These are phyloP conservation scores for Zygoascus sp. DNA, from an alignment of 1,139 yeast genomes.

Conservation along the genomic window DNA sequence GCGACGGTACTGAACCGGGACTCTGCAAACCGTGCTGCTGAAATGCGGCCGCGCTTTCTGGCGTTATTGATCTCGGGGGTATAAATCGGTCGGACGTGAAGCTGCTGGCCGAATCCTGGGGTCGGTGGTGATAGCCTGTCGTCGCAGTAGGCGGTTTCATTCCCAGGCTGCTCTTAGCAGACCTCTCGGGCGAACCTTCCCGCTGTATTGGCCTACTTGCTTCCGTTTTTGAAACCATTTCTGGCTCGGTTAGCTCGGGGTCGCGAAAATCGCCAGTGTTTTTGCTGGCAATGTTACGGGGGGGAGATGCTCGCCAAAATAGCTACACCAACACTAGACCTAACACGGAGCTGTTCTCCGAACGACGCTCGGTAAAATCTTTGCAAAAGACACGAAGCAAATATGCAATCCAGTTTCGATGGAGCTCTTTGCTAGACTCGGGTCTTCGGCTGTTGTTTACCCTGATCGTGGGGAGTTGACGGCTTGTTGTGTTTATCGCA, in stretches of 20 bases:
- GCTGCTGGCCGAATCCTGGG: conserved; percentile 3
- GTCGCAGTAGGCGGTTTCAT: not conserved
- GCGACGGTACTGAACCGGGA: conserved; percentile 3
- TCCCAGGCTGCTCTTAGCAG: not conserved
- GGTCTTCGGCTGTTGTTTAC: too few relatives aligned
- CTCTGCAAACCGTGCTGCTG: not conserved
- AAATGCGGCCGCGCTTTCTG: not conserved
- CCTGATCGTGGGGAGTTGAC: too few relatives aligned
- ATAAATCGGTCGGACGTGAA: not conserved
- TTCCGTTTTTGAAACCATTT: not conserved
- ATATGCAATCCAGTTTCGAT: too few relatives aligned
- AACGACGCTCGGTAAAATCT: too few relatives aligned
- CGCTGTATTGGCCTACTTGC: not conserved
- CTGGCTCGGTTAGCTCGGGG: not conserved
- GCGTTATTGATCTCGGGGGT: conserved; percentile 2
- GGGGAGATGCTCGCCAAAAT: too few relatives aligned
- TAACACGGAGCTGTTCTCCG: too few relatives aligned
- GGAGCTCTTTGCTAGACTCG: too few relatives aligned
- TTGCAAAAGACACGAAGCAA: too few relatives aligned
- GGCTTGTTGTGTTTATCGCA: too few relatives aligned
- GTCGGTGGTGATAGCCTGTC: not conserved
- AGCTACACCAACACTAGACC: too few relatives aligned
- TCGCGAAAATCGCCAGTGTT: too few relatives aligned
- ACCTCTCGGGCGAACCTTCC: not conserved
- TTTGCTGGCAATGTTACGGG: too few relatives aligned